Conservation (phyloP, 2,329 filamentous ascomycete genomes). For the Plenodomus lindquistii region DNA sequence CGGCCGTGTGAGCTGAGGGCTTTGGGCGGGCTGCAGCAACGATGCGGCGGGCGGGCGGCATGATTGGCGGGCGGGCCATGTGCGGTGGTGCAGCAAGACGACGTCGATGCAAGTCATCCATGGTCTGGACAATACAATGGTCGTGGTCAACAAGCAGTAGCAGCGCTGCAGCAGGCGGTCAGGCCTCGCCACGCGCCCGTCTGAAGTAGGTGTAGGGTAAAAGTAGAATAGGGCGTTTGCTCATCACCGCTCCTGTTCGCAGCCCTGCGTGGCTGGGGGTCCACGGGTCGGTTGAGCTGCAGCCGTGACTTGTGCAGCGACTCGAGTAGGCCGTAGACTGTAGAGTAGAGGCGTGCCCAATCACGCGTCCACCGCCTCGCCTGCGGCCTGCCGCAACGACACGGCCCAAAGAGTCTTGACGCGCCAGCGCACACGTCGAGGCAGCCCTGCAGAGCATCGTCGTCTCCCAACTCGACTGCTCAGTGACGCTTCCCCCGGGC, state of each 20-base stretch:
- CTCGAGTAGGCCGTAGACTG: no score
- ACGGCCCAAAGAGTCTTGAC: constrained; percentile 15
- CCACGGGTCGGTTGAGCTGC: constrained; percentile 11
- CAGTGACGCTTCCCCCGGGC: constrained; percentile 20
- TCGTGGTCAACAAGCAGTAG: neutral
- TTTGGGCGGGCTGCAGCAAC: constrained; percentile 20
- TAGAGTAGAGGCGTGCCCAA: constrained; percentile 12
- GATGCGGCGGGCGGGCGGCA: constrained; percentile 4
- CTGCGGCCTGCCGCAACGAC: constrained; percentile 6
- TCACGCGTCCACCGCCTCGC: constrained; percentile 14
- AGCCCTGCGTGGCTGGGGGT: neutral
- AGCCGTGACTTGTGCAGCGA: constrained; percentile 6
- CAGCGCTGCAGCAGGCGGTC: constrained; percentile 12
- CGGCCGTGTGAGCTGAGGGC: constrained; percentile 14
- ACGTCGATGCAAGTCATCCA: constrained; percentile 34
- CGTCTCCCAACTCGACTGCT: constrained; percentile 21
- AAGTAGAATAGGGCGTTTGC: no score
- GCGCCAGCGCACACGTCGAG: constrained; percentile 28
- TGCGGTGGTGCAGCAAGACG: no score
- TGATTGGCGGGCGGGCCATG: constrained; percentile 20
- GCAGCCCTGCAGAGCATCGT: constrained; percentile 12
- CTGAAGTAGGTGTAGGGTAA: constrained; percentile 2
- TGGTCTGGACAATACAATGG: constrained; percentile 8
- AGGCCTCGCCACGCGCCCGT: constrained; percentile 10
- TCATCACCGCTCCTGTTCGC: neutral